Percentiles rank a stretch among this genome's conserved stretches.
These are phyloP conservation scores for Selenicereus undatus DNA, from an alignment of 148 eudicot genomes.

Conservation along the genomic window DNA sequence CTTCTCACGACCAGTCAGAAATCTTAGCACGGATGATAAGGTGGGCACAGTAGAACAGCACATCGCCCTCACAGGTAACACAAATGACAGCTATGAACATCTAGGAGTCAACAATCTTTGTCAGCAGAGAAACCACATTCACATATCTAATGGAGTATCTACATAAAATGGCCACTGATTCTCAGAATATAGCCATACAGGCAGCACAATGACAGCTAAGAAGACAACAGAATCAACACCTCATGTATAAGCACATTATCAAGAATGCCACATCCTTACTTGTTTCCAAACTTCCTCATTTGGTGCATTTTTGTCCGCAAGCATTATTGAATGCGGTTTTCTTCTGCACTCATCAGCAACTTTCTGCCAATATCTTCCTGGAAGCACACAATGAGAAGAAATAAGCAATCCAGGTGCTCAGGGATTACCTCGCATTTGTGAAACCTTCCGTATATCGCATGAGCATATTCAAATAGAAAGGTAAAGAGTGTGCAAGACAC, in stretches of 20 bases:
- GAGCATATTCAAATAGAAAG: neutral
- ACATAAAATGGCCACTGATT: neutral
- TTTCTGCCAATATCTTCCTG: slow-evolving; percentile 85
- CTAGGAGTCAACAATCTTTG: neutral
- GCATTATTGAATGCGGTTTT: slow-evolving; percentile 70
- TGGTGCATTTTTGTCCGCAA: slow-evolving; percentile 99
- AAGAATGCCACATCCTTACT: slow-evolving; percentile 34
- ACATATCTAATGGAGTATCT: neutral
- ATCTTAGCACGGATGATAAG: neutral
- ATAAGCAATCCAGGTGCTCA: neutral
- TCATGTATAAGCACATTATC: neutral
- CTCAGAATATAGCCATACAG: neutral
- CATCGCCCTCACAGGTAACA: neutral
- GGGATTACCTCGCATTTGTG: neutral
- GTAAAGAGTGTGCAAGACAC: neutral
- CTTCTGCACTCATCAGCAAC: slow-evolving; percentile 61
- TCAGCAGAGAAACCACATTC: neutral
- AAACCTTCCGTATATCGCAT: neutral
- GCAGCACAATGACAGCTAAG: neutral
- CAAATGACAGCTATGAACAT: neutral
- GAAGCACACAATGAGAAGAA: slow-evolving; percentile 11
- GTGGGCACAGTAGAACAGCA: too few relatives aligned
- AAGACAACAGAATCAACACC: neutral
- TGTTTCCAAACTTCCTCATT: slow-evolving; percentile 96
- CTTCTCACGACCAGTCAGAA: neutral